Conservation (phyloP, 164 flowering plant species). For the Nelumbo lutea region DNA sequence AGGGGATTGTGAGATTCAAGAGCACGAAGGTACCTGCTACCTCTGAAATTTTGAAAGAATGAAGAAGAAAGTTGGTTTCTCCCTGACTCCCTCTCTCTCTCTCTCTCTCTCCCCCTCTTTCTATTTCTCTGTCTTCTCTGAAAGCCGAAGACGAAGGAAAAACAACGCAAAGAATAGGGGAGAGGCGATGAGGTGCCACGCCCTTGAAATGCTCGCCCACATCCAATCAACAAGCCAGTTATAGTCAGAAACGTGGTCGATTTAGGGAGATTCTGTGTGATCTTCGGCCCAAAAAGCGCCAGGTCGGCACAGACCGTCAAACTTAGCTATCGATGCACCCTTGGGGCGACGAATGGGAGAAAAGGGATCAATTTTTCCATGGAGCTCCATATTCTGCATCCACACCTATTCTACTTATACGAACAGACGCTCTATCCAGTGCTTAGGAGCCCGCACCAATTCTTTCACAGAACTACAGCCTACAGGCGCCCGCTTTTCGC, state of each 20-base stretch:
- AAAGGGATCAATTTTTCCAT: too few relatives aligned
- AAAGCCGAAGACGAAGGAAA: background rate
- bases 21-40: background rate
- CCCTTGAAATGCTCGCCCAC: conserved; percentile 12
- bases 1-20: background rate
- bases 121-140: background rate
- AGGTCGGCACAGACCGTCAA: conserved; percentile 27
- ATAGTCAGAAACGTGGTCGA: conserved; percentile 16
- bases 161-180: background rate
- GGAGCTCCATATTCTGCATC: too few relatives aligned
- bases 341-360: too few relatives aligned
- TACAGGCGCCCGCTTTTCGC: too few relatives aligned
- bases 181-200: background rate
- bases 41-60: background rate
- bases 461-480: too few relatives aligned
- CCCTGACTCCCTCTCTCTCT: too few relatives aligned
- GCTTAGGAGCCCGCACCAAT: too few relatives aligned
- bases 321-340: background rate
- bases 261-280: conserved; percentile 13
- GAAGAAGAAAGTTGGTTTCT: background rate
- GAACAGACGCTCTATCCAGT: too few relatives aligned
- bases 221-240: conserved; percentile 14
- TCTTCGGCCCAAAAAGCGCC: conserved; percentile 1
- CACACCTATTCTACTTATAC: too few relatives aligned
- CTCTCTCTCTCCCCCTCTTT: too few relatives aligned